Conservation (phyloP, 169 alveolate species). For the Plasmodium coatneyi region DNA sequence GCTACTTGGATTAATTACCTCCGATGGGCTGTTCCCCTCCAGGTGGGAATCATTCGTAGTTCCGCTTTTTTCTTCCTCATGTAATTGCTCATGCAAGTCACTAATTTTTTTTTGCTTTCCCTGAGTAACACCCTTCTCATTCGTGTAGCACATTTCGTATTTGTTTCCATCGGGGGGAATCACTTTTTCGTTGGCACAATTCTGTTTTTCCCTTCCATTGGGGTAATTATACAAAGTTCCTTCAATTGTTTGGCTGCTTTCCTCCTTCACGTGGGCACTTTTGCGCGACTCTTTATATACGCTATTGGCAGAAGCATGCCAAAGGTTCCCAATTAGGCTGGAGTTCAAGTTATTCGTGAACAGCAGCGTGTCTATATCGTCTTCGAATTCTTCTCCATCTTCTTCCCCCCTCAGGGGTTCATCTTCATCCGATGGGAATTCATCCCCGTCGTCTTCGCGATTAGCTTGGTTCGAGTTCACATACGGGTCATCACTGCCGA, state of each 20-base stretch:
- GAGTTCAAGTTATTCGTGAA: slow-evolving; percentile 63
- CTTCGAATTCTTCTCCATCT: slow-evolving; percentile 39
- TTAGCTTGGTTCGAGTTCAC: neutral
- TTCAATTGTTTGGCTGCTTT: neutral
- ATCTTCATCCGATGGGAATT: neutral
- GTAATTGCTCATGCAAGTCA: neutral
- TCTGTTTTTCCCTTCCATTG: slow-evolving; percentile 2
- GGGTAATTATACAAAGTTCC: neutral
- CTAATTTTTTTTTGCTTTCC: neutral
- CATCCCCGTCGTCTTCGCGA: neutral
- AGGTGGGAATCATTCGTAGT: neutral
- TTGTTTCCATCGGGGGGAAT: neutral
- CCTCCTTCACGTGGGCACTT: neutral
- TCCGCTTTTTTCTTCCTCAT: neutral
- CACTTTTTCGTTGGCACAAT: neutral
- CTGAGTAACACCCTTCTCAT: neutral
- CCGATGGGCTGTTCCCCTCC: neutral
- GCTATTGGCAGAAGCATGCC: slow-evolving; percentile 76
- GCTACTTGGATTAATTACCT: neutral
- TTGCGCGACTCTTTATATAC: slow-evolving; percentile 10
- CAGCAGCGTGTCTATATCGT: slow-evolving; percentile 53
- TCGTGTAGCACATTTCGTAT: neutral
- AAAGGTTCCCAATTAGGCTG: slow-evolving; percentile 60
- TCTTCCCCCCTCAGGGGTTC: neutral
- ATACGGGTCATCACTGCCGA: neutral